phyloP scores from a whole-genome alignment of 306 rosid species.

The Vigna radiata region DNA sequence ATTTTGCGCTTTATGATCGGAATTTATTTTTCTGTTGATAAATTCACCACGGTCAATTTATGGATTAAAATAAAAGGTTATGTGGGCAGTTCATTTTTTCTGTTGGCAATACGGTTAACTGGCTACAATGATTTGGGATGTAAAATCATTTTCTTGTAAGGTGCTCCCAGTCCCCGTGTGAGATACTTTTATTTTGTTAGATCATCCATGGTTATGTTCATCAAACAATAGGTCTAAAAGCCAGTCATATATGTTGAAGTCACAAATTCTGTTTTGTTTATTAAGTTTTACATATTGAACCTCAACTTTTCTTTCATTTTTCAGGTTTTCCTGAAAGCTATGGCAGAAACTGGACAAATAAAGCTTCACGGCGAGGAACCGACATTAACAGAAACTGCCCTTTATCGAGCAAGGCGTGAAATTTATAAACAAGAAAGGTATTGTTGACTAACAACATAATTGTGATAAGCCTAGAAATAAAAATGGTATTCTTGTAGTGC shows the following conservation, averaged over 20 bases:
- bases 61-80: conserved; percentile 23
- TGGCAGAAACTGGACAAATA: conserved; percentile 95
- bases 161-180: conserved; percentile 14
- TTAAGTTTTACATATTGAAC: conserved; percentile 28
- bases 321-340: conserved; percentile 97
- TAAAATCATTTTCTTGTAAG: conserved; percentile 20
- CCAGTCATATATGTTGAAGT: conserved; percentile 15
- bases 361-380: conserved; percentile 88
- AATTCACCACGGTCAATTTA: conserved; percentile 9
- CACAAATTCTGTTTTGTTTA: conserved; percentile 23
- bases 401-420: conserved; percentile 93
- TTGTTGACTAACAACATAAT: conserved; percentile 8
- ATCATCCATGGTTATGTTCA: conserved; percentile 19
- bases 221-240: conserved; percentile 22
- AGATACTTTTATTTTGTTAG: conserved; percentile 15
- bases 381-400: conserved; percentile 88
- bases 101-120: conserved; percentile 4
- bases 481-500: conserved; percentile 29
- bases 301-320: conserved; percentile 29
- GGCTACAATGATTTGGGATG: neutral
- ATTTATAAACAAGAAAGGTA: conserved; percentile 97
- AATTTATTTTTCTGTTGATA: conserved; percentile 8
- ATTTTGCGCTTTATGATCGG: conserved; percentile 33
- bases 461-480: conserved; percentile 34
- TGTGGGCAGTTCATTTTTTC: conserved; percentile 19